Base-by-base conservation (phyloP, 805 yeast species). In the Metschnikowia picachoensis region DNA sequence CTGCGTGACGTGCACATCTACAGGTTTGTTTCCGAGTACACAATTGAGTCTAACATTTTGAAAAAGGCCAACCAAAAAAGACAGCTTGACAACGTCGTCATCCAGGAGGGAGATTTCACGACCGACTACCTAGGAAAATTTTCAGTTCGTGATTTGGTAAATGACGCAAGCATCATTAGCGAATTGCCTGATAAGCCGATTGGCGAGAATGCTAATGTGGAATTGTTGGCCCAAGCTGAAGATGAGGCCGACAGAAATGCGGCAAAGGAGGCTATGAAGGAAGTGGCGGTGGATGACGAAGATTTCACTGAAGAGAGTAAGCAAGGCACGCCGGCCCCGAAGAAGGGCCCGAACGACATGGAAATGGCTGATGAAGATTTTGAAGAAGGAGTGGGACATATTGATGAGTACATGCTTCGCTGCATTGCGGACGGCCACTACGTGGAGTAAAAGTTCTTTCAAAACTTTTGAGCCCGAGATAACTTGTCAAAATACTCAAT, bases 21-120 rank as follows among this genome's bases (percentile, higher is more conserved):
- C 70, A 74, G 99, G 50, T 86, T 94, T 66, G 98, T 94, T 25
- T 87, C 96, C 27, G 99, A 94, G 68, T 89, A 80, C 68, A 94
- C 99, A 3, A 94, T 94, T 50, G 99, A 94, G 66, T 87, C 96
- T 25, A 94, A 94, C 67, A 94, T 94, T 54, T 76, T 94, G 67
- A 82, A 82, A 58, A 92, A 92, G 64, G 97, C 98, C 2, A 90
- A 91, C 58, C 98, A 92, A 65, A 92, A 92, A 74, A 76, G 95
- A 59, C 90, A 90, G 58, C 76, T 92, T 57, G 98, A 92, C 67
- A 88, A 89, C 64, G 95, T 92, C 30, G 92, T 92, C 44, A 94
- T 94, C 56, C 98, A 94, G 68, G 96, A 91, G 43, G 99, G 99
- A 63, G 98, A 92, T 56, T 94, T 94, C 68, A 94, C 98, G 0